Conservation (phyloP, 257 asterid genomes). For the Solanum etuberosum region DNA sequence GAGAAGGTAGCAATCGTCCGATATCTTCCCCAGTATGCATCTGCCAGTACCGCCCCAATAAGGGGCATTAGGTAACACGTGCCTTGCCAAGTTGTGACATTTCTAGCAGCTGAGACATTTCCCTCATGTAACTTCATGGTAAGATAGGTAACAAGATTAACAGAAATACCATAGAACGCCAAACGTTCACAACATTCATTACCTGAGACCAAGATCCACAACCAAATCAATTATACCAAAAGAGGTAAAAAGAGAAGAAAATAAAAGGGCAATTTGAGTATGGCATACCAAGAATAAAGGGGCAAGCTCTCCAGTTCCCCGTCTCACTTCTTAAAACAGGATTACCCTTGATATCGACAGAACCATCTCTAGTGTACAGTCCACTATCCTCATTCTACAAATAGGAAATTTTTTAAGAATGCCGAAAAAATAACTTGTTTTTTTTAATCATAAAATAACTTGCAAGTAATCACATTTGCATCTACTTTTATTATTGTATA, state of each 20-base stretch:
- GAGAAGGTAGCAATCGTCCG: slow-evolving; percentile 97
- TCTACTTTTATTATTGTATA: neutral
- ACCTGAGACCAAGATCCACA: slow-evolving; percentile 43
- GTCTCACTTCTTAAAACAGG: slow-evolving; percentile 77
- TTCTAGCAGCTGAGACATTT: slow-evolving; percentile 85
- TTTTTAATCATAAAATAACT: neutral
- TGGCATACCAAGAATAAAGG: slow-evolving; percentile 70
- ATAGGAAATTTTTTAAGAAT: neutral
- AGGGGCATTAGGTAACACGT: slow-evolving; percentile 88
- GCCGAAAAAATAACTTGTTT: neutral
- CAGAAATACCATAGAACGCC: slow-evolving; percentile 87
- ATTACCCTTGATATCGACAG: slow-evolving; percentile 82
- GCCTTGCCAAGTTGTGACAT: slow-evolving; percentile 91
- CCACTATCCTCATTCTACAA: slow-evolving; percentile 36
- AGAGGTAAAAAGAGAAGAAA: neutral
- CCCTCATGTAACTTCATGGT: slow-evolving; percentile 72
- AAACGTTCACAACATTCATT: slow-evolving; percentile 93
- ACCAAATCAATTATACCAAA: neutral
- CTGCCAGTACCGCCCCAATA: slow-evolving; percentile 88
- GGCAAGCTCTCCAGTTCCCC: slow-evolving; percentile 98
- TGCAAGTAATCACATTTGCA: neutral
- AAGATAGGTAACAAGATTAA: slow-evolving; percentile 87
- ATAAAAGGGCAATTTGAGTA: neutral
- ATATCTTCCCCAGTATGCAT: slow-evolving; percentile 96
- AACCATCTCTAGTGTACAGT: slow-evolving; percentile 78